Base-by-base conservation (phyloP, 2,329 filamentous ascomycete species). In the Phialemoniopsis sp. region DNA sequence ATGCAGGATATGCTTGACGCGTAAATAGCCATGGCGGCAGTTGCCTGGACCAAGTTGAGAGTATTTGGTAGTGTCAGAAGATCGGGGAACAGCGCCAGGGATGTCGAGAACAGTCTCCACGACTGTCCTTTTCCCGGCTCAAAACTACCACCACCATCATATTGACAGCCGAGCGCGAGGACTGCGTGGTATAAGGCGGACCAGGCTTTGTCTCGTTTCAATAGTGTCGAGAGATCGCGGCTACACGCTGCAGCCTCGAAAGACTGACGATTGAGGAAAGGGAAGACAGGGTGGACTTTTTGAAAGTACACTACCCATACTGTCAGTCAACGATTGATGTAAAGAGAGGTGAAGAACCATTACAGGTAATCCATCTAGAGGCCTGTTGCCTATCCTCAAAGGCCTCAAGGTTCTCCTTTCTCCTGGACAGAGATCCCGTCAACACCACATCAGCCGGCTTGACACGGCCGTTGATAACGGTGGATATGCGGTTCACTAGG, bases 51-150 rank as follows among this genome's bases (percentile, higher is more conserved):
- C 5, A 50, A 45, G 8, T 48, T 42, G 7, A 60, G 41, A 5
- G 57, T 60, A 36, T 60, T 55, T 1, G 56, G 54, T 1, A 59
- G 40, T 8, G 45, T 48, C 13, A 59, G 38, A 1, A 60, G 47
- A 5, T 66, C 63, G 1, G 61, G 51, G 13, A 67, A 56, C 7
- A 59, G 34, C 5, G 54, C 52, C 5, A 68, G 51, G 4, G 64
- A 54, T 3, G 58, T 50, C 15, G 61, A 54, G 34, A 66, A 67
- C 4, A 66, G 48, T 8, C 55, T 56, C 66, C 66, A 69, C 0
- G 62, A 51, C 29, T 52, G 54, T 5, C 64, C 63, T 17, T 56
- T 59, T 3, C 60, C 60, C 1, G 62, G 60, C 36, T 66, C 58
- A 34, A 66, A 69, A 8, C 54, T 57, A 1, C 58, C 62, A 6